Conservation (phyloP, 148 eudicot genomes). For the Cornus suecica region DNA sequence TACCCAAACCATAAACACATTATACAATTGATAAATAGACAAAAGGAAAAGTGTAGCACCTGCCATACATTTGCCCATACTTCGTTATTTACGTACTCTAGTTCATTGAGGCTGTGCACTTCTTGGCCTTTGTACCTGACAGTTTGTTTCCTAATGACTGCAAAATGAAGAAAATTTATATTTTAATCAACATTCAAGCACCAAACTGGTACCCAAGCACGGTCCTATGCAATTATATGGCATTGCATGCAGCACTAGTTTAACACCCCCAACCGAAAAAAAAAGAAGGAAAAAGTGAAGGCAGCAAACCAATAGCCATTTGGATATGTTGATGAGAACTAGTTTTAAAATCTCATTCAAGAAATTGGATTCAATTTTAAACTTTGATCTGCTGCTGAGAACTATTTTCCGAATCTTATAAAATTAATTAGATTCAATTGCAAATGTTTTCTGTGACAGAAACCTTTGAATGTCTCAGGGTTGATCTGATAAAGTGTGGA, state of each 20-base stretch:
- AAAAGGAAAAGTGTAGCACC: constrained; percentile 35
- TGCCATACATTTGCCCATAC: constrained; percentile 93
- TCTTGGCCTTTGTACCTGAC: constrained; percentile 62
- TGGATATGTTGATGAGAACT: too few relatives aligned
- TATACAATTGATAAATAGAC: neutral
- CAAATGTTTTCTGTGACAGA: neutral
- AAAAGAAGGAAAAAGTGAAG: neutral
- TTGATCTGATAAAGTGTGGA: constrained; percentile 78
- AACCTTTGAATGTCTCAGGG: constrained; percentile 78
- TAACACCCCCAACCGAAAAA: constrained; percentile 1
- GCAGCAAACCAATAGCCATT: too few relatives aligned
- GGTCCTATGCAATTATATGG: too few relatives aligned
- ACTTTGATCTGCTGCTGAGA: neutral
- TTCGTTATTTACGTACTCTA: constrained; percentile 87
- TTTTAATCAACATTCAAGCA: too few relatives aligned
- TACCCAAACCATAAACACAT: neutral
- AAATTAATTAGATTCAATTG: neutral
- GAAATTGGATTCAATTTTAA: neutral
- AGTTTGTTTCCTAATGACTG: constrained; percentile 54
- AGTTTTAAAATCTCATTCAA: neutral
- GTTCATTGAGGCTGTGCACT: constrained; percentile 77
- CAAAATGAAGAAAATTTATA: constrained; percentile 20
- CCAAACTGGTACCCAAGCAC: too few relatives aligned
- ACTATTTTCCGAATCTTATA: too few relatives aligned
- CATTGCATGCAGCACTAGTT: neutral